Base-by-base conservation (phyloP, 768 basidiomycete species). In the Kwoniella bestiolae region DNA sequence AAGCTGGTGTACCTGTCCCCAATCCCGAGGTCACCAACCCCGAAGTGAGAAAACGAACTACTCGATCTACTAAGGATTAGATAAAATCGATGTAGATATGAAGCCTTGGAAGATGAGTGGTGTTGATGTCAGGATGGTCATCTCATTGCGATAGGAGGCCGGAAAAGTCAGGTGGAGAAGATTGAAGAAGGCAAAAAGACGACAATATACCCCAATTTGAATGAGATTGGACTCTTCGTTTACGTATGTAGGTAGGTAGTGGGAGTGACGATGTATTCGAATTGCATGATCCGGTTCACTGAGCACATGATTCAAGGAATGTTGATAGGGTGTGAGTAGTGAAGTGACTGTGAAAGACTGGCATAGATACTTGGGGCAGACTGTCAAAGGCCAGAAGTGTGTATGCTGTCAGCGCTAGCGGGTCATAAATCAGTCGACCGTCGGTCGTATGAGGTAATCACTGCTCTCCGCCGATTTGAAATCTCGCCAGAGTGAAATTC, bases 1-100 rank as follows among this genome's bases (percentile, higher is more conserved):
- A 66, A 58, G 78, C 70, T 49, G 79, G 73, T 31, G 75, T 74
- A 16, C 67, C 63, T 16, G 55, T 67, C 4, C 65, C 64, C 25
- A 50, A 49, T 23, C 49, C 60, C 12, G 57, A 34, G 14, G 49
- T 56, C 25, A 71, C 52, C 4, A 50, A 49, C 31, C 49, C 60
- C 4, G 57, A 34, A 34, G 61, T 56, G 21, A 71, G 60, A 68
- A 79, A 76, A 63, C 60, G 75, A 49, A 60, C 75, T 12, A 76
- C 73, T 38, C 59, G 72, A 60, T 70, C 72, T 32, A 59, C 61
- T 29, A 70, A 75, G 66, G 68, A 61, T 35, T 61, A 61, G n/a
- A n/a, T n/a, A n/a, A n/a, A n/a, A n/a, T n/a, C n/a, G n/a, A 51
- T 25, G 50, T 11, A 14, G 50, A 51, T 14, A 25, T 5, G 14